phyloP scores from a whole-genome alignment of 257 asterid genomes.

The Handroanthus guayacan region DNA sequence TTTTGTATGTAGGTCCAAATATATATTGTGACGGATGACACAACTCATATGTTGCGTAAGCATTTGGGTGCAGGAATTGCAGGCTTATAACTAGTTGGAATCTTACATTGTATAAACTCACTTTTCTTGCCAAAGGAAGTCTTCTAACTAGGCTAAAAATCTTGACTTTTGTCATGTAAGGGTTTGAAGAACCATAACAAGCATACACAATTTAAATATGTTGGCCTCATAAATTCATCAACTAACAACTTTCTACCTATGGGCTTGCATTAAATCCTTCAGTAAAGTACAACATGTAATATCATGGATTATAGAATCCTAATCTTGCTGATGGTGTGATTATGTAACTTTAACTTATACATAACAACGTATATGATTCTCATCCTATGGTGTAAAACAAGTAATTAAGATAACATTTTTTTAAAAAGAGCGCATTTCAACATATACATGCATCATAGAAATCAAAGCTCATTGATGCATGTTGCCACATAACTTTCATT shows the following conservation, averaged over 20 bases:
- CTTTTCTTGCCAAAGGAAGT: not conserved
- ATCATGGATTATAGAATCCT: too few species aligned
- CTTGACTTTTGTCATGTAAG: not conserved
- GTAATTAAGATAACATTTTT: too few species aligned
- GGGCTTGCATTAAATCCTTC: constrained; percentile 31
- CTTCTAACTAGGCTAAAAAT: not conserved
- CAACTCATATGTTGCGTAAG: not conserved
- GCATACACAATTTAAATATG: not conserved
- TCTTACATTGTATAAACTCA: not conserved
- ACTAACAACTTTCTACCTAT: constrained; percentile 27
- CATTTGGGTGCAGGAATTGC: not conserved
- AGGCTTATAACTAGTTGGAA: not conserved
- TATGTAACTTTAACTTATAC: too few species aligned
- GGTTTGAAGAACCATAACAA: not conserved
- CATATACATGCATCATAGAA: not conserved
- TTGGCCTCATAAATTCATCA: constrained; percentile 32
- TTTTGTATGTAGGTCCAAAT: not conserved
- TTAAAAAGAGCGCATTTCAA: not conserved
- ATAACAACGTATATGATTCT: too few species aligned
- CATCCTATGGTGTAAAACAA: too few species aligned
- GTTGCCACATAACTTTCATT: not conserved
- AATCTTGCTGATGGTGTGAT: too few species aligned
- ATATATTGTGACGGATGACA: not conserved
- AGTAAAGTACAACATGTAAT: too few species aligned
- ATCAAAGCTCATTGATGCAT: not conserved